Evolutionary conservation across 805 yeast genomes (phyloP), one percentile per base, ranked within the genome.

Genomic region (Myxozyma geophila): DNA sequence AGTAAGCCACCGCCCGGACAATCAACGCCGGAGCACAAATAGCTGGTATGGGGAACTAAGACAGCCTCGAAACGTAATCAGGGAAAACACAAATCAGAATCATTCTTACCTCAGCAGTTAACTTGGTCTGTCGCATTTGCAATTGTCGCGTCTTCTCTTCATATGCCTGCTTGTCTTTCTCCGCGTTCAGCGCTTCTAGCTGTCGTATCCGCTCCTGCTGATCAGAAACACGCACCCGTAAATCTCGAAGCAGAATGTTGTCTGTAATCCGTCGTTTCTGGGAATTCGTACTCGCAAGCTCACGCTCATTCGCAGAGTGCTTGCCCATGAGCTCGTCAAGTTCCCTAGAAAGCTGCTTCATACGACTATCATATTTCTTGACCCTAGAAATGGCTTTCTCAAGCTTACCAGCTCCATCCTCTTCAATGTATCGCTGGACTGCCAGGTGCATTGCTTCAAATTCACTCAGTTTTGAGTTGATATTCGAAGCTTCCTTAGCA

Each of bases 191-290:
- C 0, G 80, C 73, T 70, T 87, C 85, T 15, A 89, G 74, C 1
- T 76, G 77, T 0, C 61, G 66, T 5, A 89, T 79, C 17, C 79
- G 78, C 0, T 68, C 56, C 10, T 79, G 80, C 5, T 81, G 73
- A 1, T 71, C 70, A 0, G 68, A 70, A 0, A 83, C 68, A 59
- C 85, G 82, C 0, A 53, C 59, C 19, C 78, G 76, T 36, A 85
- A 71, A 6, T 77, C 77, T 12, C 87, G 74, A 13, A 86, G 77
- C 64, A 87, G 90, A 40, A 90, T 70, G 65, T 88, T 90, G 50
- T 87, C 86, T 41, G 83, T 77, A 8, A 90, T 76, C 61, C 85
- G 85, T 37, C 90, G 82, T 69, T 87, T 86, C 55, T 85, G 61
- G 47, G 67, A 62, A 12, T 73, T 76, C 0, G 74, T 56, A 1